Conservation (phyloP, 2,329 filamentous ascomycete species). For the Paraphoma chrysanthemicola region DNA sequence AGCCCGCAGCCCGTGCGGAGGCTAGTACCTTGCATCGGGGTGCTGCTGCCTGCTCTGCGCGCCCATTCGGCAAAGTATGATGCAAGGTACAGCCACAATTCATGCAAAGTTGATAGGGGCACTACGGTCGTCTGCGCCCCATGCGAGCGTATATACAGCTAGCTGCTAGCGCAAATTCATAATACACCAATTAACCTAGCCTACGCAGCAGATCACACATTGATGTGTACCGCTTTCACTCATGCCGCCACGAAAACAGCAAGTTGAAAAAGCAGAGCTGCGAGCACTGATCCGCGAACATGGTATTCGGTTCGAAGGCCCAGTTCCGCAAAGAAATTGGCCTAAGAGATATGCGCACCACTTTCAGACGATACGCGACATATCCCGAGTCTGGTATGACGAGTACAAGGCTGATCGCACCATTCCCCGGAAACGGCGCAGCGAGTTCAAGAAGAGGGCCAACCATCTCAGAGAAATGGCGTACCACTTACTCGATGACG, state of each 20-base stretch:
- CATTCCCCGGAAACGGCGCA: neutral
- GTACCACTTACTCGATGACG: slow-evolving; percentile 2
- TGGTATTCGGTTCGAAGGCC: slow-evolving; percentile 11
- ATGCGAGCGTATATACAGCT: neutral
- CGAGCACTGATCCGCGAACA: neutral
- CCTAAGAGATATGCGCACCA: slow-evolving; percentile 1
- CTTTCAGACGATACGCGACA: slow-evolving; percentile 13
- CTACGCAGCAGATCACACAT: too few species aligned
- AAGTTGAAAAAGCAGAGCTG: neutral
- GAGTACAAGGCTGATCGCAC: slow-evolving; percentile 1
- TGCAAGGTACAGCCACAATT: too few species aligned
- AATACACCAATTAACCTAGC: too few species aligned
- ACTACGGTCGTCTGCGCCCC: too few species aligned
- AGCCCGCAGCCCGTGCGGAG: too few species aligned
- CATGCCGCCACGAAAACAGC: slow-evolving; percentile 8
- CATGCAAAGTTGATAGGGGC: too few species aligned
- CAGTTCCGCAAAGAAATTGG: slow-evolving; percentile 9
- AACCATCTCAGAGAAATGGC: slow-evolving; percentile 1
- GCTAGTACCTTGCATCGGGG: too few species aligned
- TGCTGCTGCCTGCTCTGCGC: too few species aligned
- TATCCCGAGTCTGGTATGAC: slow-evolving; percentile 7
- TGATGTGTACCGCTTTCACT: neutral
- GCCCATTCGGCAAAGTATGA: too few species aligned
- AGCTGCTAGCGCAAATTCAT: too few species aligned
- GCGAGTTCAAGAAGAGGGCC: neutral